Base-by-base conservation (phyloP, 2,329 filamentous ascomycete species). In the Ophiostoma perfectum region DNA sequence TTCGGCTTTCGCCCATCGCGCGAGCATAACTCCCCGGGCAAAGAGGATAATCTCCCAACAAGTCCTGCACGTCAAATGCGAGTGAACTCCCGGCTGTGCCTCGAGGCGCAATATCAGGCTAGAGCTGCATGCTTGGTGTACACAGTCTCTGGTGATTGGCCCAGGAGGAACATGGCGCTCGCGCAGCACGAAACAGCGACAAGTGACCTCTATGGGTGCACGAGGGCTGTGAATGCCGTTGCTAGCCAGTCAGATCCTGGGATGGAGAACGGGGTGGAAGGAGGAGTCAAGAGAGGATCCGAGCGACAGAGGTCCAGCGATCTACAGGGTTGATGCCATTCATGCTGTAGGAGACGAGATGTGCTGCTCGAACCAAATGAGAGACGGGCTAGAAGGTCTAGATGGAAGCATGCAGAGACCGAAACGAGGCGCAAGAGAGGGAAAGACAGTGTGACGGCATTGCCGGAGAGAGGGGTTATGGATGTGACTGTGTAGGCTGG, bases 51-150 rank as follows among this genome's bases (percentile, higher is more conserved):
- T 12, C 6, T 5, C 49, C n/a, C 49, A 52, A 27, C 49, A 52
- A 11, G 27, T 27, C 27, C 55, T 36, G 55, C 27, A 60, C 55
- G 55, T 60, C 38, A 66, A 27, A 27, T 27, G 27, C 7, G 42
- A 66, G 6, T 27, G 18, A 39, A 38, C 63, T 52, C 52, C 11
- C 36, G 49, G 42, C 68, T 67, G 68, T 70, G 68, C 68, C 68
- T 66, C 64, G 68, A 66, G 66, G 68, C 66, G 66, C 68, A 70
- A 67, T 55, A 36, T 42, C n/a, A 62, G 66, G 38, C 55, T 66
- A 63, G 42, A 36, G n/a, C 27, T 16, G 65, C 27, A 27, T 27
- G 27, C 27, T 27, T 27, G 27, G 27, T 27, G 27, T 27, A 27
- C 27, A 27, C 27, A 27, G 27, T 27, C 27, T 27, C 27, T 27